phyloP scores from a whole-genome alignment of 2,329 filamentous ascomycete species.

The Fusarium oxysporum region DNA sequence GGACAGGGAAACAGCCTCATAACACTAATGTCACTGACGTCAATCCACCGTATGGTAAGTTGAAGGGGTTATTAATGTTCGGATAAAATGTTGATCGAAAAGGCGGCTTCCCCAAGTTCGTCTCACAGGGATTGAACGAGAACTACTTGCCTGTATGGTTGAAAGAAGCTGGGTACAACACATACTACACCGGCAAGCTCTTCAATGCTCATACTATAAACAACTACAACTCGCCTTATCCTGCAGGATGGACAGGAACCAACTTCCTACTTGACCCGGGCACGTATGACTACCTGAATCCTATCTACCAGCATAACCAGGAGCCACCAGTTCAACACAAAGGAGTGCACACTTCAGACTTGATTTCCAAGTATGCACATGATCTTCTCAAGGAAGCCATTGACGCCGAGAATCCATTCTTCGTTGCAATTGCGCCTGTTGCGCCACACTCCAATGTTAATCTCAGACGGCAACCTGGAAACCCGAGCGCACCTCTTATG shows the following conservation, averaged over 20 bases:
- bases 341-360: slow-evolving; percentile 60
- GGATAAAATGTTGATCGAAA: slow-evolving; percentile 2
- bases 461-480: not conserved
- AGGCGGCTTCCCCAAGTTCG: slow-evolving; percentile 72
- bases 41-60: not conserved
- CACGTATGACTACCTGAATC: slow-evolving; percentile 60
- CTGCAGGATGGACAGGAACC: slow-evolving; percentile 67
- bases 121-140: slow-evolving; percentile 72
- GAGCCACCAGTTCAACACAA: slow-evolving; percentile 46
- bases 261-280: slow-evolving; percentile 53
- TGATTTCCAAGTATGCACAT: slow-evolving; percentile 68
- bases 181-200: slow-evolving; percentile 79
- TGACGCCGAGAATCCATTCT: slow-evolving; percentile 68
- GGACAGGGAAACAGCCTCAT: slow-evolving; percentile 74
- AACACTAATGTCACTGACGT: slow-evolving; percentile 74
- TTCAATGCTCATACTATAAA: slow-evolving; percentile 72
- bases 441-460: slow-evolving; percentile 72
- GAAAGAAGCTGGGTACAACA: slow-evolving; percentile 75
- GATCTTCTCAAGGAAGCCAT: slow-evolving; percentile 72
- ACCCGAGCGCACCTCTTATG: slow-evolving; percentile 1
- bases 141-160: slow-evolving; percentile 78
- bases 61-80: too few relatives aligned
- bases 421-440: slow-evolving; percentile 73
- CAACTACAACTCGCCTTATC: slow-evolving; percentile 70
- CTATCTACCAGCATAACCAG: slow-evolving; percentile 60